Percentiles rank a stretch among this genome's conserved stretches.
These are phyloP conservation scores for Heliamphora exappendiculata DNA, from an alignment of 148 eudicot species.

Conservation along the genomic window DNA sequence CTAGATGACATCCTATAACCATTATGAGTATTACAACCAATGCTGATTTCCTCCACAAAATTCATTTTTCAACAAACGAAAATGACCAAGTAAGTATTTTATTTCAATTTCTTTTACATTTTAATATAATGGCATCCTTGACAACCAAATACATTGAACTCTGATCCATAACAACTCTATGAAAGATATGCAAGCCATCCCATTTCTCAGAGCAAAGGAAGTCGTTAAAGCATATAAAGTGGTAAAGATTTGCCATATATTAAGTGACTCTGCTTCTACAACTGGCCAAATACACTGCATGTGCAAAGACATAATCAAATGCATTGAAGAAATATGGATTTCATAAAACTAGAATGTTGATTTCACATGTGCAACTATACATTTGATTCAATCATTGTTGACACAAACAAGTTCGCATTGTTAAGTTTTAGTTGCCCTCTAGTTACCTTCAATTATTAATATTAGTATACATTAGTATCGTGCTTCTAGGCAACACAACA, in stretches of 20 bases:
- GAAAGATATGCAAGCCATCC: neutral
- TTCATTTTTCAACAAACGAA: too few species aligned
- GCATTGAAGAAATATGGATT: too few species aligned
- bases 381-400: neutral
- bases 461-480: neutral
- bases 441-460: neutral
- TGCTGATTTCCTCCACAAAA: too few species aligned
- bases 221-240: neutral
- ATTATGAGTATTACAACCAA: too few species aligned
- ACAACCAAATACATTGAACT: neutral
- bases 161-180: too few species aligned
- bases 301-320: neutral
- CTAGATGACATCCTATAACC: too few species aligned
- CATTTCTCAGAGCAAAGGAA: neutral
- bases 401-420: neutral
- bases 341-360: neutral
- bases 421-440: neutral
- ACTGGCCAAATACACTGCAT: neutral
- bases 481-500: neutral
- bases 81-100: too few species aligned
- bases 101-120: neutral
- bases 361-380: neutral
- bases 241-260: neutral
- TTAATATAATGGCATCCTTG: too few species aligned
- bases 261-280: neutral